These are phyloP conservation scores for Rhinocladiella similis DNA, from an alignment of 2,329 filamentous ascomycete genomes.

Conservation along the genomic window DNA sequence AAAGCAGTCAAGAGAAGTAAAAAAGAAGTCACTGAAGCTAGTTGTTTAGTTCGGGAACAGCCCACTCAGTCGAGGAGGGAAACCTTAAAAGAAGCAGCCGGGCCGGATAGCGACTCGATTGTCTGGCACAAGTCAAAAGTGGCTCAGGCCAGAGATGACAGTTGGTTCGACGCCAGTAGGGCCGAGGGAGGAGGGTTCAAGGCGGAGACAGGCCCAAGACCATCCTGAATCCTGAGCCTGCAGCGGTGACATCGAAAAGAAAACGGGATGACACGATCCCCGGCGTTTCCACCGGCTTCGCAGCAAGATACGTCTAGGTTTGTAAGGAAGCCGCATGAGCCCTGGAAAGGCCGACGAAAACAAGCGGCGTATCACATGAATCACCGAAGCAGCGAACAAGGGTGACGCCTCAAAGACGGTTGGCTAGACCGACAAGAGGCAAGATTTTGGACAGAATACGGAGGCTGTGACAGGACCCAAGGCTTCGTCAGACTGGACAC, in stretches of 20 bases:
- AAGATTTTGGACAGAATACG: too few species aligned
- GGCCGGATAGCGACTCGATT: neutral
- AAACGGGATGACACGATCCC: conserved; percentile 3
- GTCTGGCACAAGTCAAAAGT: neutral
- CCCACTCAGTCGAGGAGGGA: neutral
- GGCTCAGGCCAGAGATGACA: neutral
- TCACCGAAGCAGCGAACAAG: neutral
- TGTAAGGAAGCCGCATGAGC: neutral
- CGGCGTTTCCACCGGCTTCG: neutral
- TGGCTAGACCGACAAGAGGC: neutral
- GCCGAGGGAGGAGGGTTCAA: neutral
- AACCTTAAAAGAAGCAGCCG: neutral
- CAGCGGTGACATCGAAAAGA: neutral
- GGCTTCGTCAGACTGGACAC: too few species aligned
- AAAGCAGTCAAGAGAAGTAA: neutral
- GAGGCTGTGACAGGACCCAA: too few species aligned
- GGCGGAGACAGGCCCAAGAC: neutral
- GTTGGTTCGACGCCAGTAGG: neutral
- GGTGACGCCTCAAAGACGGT: neutral
- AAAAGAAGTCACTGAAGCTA: neutral
- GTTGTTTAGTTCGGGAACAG: neutral
- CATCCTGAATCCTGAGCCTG: neutral
- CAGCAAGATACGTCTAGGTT: neutral
- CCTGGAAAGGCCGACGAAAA: neutral
- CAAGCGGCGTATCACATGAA: neutral